Evolutionary conservation across 805 yeast species (phyloP).

Genomic region (Candida patagonica): DNA sequence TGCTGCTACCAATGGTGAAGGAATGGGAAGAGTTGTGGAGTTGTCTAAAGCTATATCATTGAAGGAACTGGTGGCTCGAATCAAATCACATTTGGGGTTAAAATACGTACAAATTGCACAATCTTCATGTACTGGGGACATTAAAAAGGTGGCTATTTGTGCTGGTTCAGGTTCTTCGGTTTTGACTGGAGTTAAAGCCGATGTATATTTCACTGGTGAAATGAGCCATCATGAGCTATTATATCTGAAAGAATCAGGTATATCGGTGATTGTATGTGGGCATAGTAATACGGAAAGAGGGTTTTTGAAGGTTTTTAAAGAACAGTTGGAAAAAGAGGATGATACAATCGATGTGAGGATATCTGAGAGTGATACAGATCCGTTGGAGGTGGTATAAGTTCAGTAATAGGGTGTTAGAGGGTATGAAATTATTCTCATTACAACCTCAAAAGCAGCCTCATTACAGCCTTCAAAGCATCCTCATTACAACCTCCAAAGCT

Average conservation of each 20-base stretch:
- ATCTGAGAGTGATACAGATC: constrained; percentile 52
- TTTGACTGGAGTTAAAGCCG: constrained; percentile 46
- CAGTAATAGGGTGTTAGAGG: too few species aligned
- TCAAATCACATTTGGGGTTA: constrained; percentile 48
- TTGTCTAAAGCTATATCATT: constrained; percentile 39
- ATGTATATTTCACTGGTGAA: constrained; percentile 84
- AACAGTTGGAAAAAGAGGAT: constrained; percentile 40
- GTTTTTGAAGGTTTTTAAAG: constrained; percentile 46
- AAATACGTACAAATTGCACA: constrained; percentile 55
- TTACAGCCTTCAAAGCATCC: too few species aligned
- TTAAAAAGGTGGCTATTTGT: constrained; percentile 63
- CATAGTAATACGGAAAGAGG: constrained; percentile 94
- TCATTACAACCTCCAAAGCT: too few species aligned
- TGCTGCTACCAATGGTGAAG: constrained; percentile 40
- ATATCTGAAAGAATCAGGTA: constrained; percentile 58
- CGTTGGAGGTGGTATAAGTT: constrained; percentile 30
- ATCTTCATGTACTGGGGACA: constrained; percentile 23
- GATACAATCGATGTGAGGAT: constrained; percentile 18
- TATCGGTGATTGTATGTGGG: constrained; percentile 67
- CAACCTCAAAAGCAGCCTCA: too few species aligned
- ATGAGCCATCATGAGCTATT: constrained; percentile 89
- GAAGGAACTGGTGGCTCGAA: constrained; percentile 35
- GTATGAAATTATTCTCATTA: too few species aligned
- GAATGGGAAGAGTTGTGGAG: constrained; percentile 69
- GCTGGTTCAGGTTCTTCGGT: constrained; percentile 93